Conservation (phyloP, 2,329 filamentous ascomycete genomes). For the Raffaelea albimanens region DNA sequence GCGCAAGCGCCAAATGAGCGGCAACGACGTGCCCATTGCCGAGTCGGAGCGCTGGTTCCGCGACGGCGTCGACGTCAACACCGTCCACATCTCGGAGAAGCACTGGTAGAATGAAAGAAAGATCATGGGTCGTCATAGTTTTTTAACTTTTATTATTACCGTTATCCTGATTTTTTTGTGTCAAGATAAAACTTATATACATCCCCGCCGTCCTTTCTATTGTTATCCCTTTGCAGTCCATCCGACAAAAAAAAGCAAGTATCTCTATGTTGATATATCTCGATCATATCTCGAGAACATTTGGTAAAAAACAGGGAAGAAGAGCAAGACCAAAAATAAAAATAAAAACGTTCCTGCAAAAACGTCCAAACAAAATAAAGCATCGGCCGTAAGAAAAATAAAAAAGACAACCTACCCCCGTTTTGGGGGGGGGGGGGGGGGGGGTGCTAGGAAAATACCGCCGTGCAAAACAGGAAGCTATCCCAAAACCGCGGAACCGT, state of each 20-base stretch:
- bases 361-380: neutral
- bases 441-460: too few species aligned
- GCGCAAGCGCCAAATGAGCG: constrained; percentile 69
- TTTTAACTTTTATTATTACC: neutral
- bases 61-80: constrained; percentile 59
- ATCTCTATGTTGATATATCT: too few species aligned
- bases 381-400: neutral
- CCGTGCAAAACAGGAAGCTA: neutral
- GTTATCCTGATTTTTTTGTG: neutral
- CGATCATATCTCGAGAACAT: neutral
- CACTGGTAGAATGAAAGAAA: constrained; percentile 44
- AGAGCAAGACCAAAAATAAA: too few species aligned
- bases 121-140: too few species aligned
- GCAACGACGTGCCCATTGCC: constrained; percentile 56
- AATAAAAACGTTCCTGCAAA: neutral
- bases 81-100: constrained; percentile 54
- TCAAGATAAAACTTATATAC: neutral
- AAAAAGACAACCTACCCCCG: neutral
- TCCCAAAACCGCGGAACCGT: neutral
- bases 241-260: neutral
- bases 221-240: neutral
- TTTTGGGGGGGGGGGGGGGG: too few species aligned
- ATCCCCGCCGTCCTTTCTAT: neutral
- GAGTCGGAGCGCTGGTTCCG: constrained; percentile 60
- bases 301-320: neutral